phyloP scores from a whole-genome alignment of 1,284 basidiomycete genomes.

The Ceratobasidium sp. region DNA sequence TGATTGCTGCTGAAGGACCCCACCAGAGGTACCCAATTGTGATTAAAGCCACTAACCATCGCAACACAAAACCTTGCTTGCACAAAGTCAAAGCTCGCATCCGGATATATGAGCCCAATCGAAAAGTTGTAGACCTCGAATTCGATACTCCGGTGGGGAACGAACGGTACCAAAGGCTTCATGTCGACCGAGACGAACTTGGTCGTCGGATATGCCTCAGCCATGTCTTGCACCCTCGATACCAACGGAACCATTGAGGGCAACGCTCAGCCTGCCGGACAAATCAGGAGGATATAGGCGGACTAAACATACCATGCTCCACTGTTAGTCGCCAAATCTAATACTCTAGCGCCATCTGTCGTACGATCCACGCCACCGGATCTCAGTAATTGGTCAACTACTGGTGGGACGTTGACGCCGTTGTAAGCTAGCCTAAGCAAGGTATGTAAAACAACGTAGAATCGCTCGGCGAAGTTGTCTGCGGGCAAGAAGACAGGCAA shows the following conservation, averaged over 20 bases:
- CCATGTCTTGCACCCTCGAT: slow-evolving; percentile 23
- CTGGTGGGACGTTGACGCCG: not conserved
- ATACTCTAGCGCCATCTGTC: not conserved
- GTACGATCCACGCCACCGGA: not conserved
- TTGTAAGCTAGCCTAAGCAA: not conserved
- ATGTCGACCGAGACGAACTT: slow-evolving; percentile 19
- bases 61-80: slow-evolving; percentile 14
- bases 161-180: slow-evolving; percentile 1
- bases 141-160: not conserved
- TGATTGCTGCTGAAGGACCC: not conserved
- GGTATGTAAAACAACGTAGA: not conserved
- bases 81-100: slow-evolving; percentile 23
- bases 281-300: not conserved
- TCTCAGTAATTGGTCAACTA: not conserved
- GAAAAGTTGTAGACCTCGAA: slow-evolving; percentile 32
- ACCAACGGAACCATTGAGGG: not conserved
- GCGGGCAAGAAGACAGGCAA: slow-evolving; percentile 14
- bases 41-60: not conserved
- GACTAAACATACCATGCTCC: slow-evolving; percentile 22
- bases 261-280: not conserved
- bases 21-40: not conserved
- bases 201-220: not conserved
- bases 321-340: slow-evolving; percentile 11
- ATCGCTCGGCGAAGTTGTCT: not conserved
- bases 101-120: slow-evolving; percentile 19